These are phyloP conservation scores for Tylopilus sp. DNA, from an alignment of 768 basidiomycete genomes.

Conservation along the genomic window DNA sequence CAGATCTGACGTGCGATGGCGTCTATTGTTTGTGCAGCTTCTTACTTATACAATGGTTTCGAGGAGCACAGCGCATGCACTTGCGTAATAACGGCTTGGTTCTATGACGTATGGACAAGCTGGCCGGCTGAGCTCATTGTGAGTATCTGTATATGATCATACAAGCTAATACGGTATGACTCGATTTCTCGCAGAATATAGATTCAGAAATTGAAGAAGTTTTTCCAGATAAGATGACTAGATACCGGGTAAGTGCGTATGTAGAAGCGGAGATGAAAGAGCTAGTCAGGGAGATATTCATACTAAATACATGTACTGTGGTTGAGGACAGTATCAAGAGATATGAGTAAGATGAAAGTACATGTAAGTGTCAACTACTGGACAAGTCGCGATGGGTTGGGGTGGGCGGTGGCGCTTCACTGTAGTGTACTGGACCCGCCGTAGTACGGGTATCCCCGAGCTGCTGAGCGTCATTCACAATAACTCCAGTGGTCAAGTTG, in stretches of 20 bases:
- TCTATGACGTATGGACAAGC: background rate
- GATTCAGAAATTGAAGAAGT: too few species aligned
- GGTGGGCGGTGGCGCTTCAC: background rate
- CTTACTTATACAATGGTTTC: background rate
- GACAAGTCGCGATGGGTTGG: background rate
- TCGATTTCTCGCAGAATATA: too few species aligned
- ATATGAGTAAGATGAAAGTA: background rate
- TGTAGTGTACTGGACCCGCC: background rate
- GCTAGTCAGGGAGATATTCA: background rate
- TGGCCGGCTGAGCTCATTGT: too few species aligned
- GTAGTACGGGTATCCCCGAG: background rate
- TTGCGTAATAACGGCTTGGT: background rate
- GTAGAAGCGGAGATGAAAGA: background rate
- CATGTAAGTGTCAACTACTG: conserved; percentile 5
- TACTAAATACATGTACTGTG: background rate
- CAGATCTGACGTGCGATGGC: too few species aligned
- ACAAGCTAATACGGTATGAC: background rate
- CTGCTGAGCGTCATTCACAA: background rate
- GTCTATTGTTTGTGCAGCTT: background rate
- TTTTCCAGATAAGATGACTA: too few species aligned
- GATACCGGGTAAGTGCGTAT: background rate
- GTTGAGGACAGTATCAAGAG: background rate
- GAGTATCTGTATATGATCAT: too few species aligned
- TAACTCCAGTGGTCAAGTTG: background rate
- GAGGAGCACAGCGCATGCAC: background rate